Evolutionary conservation across 176 grass and related monocot species (phyloP), one percentile per base, ranked within the genome.

Genomic region (Elaeis guineensis): DNA sequence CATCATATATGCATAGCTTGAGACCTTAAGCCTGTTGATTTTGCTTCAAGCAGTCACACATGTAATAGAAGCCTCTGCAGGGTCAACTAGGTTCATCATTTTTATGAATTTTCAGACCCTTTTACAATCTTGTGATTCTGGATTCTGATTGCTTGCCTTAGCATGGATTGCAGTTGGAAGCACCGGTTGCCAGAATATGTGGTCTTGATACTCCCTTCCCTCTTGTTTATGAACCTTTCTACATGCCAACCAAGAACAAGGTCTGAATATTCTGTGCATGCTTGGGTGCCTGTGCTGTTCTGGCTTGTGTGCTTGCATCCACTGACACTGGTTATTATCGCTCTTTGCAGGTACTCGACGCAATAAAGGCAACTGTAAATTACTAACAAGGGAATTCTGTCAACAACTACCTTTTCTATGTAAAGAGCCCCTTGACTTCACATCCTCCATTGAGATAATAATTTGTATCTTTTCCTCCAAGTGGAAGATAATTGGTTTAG

Each of bases 201-300:
- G 92, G 92, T 12, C 81, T 97, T 0, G 92, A 97, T 70, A 97
- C 87, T 21, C 84, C 92, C 21, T 97, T 97, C 20, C 92, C 92
- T 30, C 87, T 97, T 64, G 92, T 97, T 59, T 85, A 85, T 55
- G 92, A 97, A 59, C 81, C 81, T 25, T 91, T 97, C 71, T 97
- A 97, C 74, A 78, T 91, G 84, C 92, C 87, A 16, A 89, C 84
- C 4, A 88, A 85, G 82, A 97, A 91, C 76, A 97, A 91, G 84
- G 92, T 91, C 68, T 28, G 18, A 20, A 50, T 58, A 15, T 55
- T 15, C 18, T 44, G 2, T 44, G 35, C 35, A 30, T 30, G 28
- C 28, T 29, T 29, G 28, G 3, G 28, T 29, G 28, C 5, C 28
- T 67, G 5, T 24, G 58, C n/a, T 69, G 12, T 50, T 20, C 4